Evolutionary conservation across 75 land plant genomes (phyloP).

Genomic region (Picea glauca): DNA sequence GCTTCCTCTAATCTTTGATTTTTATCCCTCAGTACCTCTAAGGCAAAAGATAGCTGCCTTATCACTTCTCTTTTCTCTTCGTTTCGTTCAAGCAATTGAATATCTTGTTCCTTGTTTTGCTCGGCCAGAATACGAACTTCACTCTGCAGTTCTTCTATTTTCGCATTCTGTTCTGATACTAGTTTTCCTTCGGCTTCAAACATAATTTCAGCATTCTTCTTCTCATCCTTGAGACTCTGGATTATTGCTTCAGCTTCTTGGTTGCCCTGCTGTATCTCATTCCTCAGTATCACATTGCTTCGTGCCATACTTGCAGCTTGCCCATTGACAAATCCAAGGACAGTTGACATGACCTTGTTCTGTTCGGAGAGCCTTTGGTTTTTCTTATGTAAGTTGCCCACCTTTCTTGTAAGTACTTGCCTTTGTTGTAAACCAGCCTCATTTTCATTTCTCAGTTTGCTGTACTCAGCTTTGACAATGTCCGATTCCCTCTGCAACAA

Average conservation of each 20-base stretch:
- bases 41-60: slow-evolving; percentile 48
- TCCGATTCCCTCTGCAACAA: not conserved
- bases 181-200: not conserved
- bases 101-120: slow-evolving; percentile 21
- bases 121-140: not conserved
- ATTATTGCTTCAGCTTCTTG: not conserved
- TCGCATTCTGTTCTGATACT: not conserved
- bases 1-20: slow-evolving; percentile 39
- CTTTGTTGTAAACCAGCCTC: not conserved
- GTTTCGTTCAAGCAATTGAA: slow-evolving; percentile 28
- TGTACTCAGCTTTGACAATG: not conserved
- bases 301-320: not conserved
- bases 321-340: not conserved
- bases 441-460: not conserved
- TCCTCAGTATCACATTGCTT: not conserved
- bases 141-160: not conserved
- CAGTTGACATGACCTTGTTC: not conserved
- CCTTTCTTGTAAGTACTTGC: not conserved
- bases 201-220: not conserved
- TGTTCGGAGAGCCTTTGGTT: not conserved
- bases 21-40: slow-evolving; percentile 53
- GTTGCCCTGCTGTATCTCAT: not conserved
- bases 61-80: slow-evolving; percentile 70
- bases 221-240: not conserved
- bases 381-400: not conserved